Evolutionary conservation across 495 filamentous ascomycete species (phyloP), one percentile per base, ranked within the genome.

Genomic region (Tuber calosporum): DNA sequence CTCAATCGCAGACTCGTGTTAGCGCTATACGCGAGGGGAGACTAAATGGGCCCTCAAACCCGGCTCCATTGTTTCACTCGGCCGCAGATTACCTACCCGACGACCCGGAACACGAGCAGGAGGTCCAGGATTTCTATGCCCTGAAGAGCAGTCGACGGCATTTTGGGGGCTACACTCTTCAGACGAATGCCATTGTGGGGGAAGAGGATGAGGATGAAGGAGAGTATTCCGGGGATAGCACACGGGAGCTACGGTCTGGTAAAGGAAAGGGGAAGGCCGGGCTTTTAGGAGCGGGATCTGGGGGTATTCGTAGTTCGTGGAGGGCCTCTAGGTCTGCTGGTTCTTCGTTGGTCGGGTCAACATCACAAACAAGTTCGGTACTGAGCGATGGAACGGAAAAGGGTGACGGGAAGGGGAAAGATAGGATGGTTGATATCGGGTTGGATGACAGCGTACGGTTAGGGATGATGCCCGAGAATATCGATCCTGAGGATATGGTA

Each of bases 1-100:
- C 95, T 69, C 95, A 99, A 87, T 98, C 95, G 71, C 94, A 97
- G 84, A 96, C 95, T 43, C 90, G 93, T 69, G 84, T 93, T 73
- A 81, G 80, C 69, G 80, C 79, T 36, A 81, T 81, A 48, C 79
- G 79, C n/a, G 80, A 81, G n/a, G 80, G 80, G 7, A 77, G 80
- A 67, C 69, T 73, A 22, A 79, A 75, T 43, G 45, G 70, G 20
- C 71, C 77, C 34, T 70, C 69, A 67, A 67, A 68, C 48, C 72
- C 75, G 7, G 80, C 80, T 53, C 95, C 96, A 71, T 85, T 99
- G n/a, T 98, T 99, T 79, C 93, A 94, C 83, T 94, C 92, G 79
- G 86, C 88, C 37, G 90, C 89, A 0, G 80, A 82, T 69, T 77
- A 75, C 70, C 71, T 81, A 2, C 80, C 80, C 26, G 80, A 97